Conservation (phyloP, 2,329 filamentous ascomycete genomes). For the Fusarium sp. region DNA sequence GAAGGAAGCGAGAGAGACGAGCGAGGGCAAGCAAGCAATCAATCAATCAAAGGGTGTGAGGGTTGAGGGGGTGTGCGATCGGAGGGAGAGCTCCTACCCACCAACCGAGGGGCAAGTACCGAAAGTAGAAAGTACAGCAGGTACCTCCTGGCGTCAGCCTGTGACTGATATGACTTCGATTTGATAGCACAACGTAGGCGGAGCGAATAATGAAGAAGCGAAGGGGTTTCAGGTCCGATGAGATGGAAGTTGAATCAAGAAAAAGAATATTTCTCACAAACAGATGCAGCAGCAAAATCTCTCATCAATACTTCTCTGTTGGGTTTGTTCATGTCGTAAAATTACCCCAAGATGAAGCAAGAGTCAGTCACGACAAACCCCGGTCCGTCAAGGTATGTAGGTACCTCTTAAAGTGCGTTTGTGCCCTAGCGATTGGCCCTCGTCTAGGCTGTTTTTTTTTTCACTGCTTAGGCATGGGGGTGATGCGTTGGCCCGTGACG, state of each 20-base stretch:
- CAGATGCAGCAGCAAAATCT: neutral
- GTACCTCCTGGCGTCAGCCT: neutral
- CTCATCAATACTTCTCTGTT: neutral
- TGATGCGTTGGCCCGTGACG: conserved; percentile 8
- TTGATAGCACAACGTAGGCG: neutral
- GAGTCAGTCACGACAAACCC: conserved; percentile 12
- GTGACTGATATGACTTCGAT: neutral
- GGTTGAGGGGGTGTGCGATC: conserved; percentile 34
- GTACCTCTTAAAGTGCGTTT: conserved; percentile 16
- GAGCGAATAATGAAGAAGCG: neutral
- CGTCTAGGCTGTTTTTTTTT: neutral
- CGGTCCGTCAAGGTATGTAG: conserved; percentile 14
- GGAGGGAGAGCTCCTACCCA: conserved; percentile 19
- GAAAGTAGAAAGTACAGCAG: neutral
- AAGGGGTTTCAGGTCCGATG: neutral
- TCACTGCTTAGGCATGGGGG: neutral
- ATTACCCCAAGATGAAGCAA: conserved; percentile 20
- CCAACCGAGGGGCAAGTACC: conserved; percentile 31
- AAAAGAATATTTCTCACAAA: neutral
- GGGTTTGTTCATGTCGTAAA: conserved; percentile 11
- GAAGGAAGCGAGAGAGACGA: conserved; percentile 7
- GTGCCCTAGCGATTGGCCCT: conserved; percentile 34
- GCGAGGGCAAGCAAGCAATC: conserved; percentile 14
- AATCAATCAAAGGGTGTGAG: conserved; percentile 34
- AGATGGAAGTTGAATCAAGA: neutral